These are phyloP conservation scores for Ceriops zippeliana DNA, from an alignment of 345 rosid species.

Conservation along the genomic window DNA sequence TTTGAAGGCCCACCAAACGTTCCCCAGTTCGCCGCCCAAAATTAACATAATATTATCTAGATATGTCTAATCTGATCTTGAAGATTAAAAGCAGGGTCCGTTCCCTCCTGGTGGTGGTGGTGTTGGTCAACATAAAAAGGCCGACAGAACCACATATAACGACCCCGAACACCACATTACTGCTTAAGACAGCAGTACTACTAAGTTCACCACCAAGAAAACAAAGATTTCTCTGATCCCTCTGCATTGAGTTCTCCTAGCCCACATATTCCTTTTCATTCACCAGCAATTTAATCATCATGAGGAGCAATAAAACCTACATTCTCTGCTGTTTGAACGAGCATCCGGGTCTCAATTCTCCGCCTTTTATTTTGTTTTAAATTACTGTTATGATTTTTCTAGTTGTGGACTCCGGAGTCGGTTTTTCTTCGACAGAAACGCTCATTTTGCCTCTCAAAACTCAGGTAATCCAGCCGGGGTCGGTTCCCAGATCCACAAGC, in stretches of 20 bases:
- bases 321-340: neutral
- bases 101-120: no score
- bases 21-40: no score
- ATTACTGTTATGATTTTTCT: neutral
- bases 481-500: slow-evolving; percentile 47
- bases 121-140: no score
- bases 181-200: no score
- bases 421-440: slow-evolving; percentile 22
- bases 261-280: neutral
- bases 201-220: no score
- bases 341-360: slow-evolving; percentile 6
- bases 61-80: no score
- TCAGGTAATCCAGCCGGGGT: slow-evolving; percentile 35
- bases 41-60: no score
- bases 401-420: neutral
- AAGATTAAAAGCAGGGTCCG: no score
- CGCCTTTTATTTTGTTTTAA: slow-evolving; percentile 3
- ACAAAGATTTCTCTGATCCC: neutral
- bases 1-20: no score
- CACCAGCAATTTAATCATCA: slow-evolving; percentile 1
- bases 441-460: slow-evolving; percentile 62
- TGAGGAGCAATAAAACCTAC: slow-evolving; percentile 4
- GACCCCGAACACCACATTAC: no score
- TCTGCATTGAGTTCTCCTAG: neutral
- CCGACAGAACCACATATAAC: no score